Conservation (phyloP, 306 rosid species). For the Vicia sativa region DNA sequence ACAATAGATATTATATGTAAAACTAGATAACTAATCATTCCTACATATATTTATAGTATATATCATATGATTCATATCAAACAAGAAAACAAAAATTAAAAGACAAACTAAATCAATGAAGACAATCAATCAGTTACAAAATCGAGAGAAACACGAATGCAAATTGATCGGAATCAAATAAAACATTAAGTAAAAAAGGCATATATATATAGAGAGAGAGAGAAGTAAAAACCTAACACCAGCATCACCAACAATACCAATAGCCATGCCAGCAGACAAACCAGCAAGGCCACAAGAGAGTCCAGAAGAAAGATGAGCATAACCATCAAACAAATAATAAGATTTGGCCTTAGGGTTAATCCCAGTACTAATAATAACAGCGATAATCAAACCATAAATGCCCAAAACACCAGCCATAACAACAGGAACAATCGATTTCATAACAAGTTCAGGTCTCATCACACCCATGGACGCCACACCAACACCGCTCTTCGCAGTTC, state of each 20-base stretch:
- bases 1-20: not conserved
- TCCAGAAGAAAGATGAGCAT: conserved; percentile 75
- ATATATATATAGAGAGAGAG: too few species aligned
- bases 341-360: conserved; percentile 80
- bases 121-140: not conserved
- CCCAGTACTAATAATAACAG: conserved; percentile 74
- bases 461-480: conserved; percentile 88
- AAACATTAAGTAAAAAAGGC: not conserved
- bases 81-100: not conserved
- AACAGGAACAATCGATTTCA: conserved; percentile 77
- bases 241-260: conserved; percentile 73
- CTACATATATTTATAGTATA: not conserved
- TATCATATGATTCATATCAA: too few species aligned
- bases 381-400: conserved; percentile 74
- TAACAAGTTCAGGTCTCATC: conserved; percentile 74
- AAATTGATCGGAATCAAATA: not conserved
- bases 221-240: conserved; percentile 56
- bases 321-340: conserved; percentile 71
- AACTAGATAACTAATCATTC: not conserved
- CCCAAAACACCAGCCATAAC: conserved; percentile 86
- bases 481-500: conserved; percentile 72
- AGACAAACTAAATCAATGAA: not conserved
- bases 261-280: conserved; percentile 79
- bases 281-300: conserved; percentile 78
- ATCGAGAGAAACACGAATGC: not conserved